These are phyloP conservation scores for Globisporangium iwayamae DNA, from an alignment of 352 stramenopile species.

Conservation along the genomic window DNA sequence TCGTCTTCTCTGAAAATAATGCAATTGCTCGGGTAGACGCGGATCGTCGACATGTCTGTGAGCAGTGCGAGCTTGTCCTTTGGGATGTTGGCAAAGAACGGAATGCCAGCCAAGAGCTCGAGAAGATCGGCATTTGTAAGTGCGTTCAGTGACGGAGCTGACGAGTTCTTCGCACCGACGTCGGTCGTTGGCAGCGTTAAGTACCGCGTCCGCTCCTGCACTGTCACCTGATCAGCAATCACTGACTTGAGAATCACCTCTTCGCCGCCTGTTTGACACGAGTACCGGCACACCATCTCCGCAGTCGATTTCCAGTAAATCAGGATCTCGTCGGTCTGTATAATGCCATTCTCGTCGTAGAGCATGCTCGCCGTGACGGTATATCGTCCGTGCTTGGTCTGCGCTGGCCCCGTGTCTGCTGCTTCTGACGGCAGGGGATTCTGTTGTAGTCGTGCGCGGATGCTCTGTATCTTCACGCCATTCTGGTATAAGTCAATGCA, in stretches of 20 bases:
- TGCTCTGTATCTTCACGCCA: slow-evolving; percentile 35
- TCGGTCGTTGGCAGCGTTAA: slow-evolving; percentile 32
- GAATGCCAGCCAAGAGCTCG: slow-evolving; percentile 52
- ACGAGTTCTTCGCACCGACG: slow-evolving; percentile 22
- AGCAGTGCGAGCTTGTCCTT: slow-evolving; percentile 54
- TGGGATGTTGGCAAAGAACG: slow-evolving; percentile 66
- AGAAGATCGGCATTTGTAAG: slow-evolving; percentile 70
- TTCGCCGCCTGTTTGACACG: slow-evolving; percentile 45
- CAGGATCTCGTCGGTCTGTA: slow-evolving; percentile 45
- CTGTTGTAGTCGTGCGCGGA: slow-evolving; percentile 28
- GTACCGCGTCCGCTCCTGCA: slow-evolving; percentile 42
- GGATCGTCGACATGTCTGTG: slow-evolving; percentile 75
- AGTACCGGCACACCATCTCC: slow-evolving; percentile 66
- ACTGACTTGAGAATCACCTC: slow-evolving; percentile 65
- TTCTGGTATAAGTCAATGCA: slow-evolving; percentile 47
- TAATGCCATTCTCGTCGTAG: slow-evolving; percentile 23
- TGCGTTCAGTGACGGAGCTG: slow-evolving; percentile 46
- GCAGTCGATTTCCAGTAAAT: slow-evolving; percentile 59
- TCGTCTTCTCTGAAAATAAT: slow-evolving; percentile 77
- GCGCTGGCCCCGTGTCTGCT: slow-evolving; percentile 7
- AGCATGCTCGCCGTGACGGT: slow-evolving; percentile 16
- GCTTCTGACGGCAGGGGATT: background rate
- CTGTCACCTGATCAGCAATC: slow-evolving; percentile 41
- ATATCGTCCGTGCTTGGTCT: slow-evolving; percentile 22
- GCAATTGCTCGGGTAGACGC: slow-evolving; percentile 63